These are phyloP conservation scores for Cicer yamashitae DNA, from an alignment of 306 rosid species.

Conservation along the genomic window DNA sequence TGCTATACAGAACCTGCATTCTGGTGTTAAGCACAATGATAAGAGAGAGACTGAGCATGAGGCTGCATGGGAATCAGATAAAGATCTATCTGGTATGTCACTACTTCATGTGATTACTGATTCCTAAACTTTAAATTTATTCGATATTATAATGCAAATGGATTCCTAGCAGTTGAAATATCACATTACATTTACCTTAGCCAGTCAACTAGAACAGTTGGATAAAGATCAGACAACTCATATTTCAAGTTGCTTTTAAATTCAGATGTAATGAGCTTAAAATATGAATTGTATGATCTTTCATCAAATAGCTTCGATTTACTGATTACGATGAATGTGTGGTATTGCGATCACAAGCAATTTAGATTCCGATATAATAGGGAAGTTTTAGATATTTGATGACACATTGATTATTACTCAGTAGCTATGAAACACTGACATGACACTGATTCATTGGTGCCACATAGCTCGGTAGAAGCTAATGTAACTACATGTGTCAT, in stretches of 20 bases:
- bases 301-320: not conserved
- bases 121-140: constrained; percentile 3
- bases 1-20: constrained; percentile 46
- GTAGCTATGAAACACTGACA: too few relatives aligned
- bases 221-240: not conserved
- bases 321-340: not conserved
- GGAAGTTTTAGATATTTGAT: not conserved
- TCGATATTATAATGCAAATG: not conserved
- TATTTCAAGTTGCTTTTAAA: not conserved
- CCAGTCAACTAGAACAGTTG: not conserved
- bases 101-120: constrained; percentile 32
- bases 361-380: not conserved
- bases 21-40: constrained; percentile 41
- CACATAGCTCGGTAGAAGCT: too few relatives aligned
- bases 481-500: too few relatives aligned
- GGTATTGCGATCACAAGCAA: not conserved
- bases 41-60: constrained; percentile 40
- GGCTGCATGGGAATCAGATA: constrained; percentile 42
- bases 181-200: not conserved
- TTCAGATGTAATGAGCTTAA: not conserved
- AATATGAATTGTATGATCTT: not conserved
- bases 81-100: constrained; percentile 50
- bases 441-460: too few relatives aligned
- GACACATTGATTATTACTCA: not conserved
- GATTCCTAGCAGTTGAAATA: not conserved